A percentile compares a stretch with the other conserved stretches of the same genome.
Evolutionary conservation across 1,139 yeast genomes (phyloP).

Genomic region (Kodamaea anthophila): DNA sequence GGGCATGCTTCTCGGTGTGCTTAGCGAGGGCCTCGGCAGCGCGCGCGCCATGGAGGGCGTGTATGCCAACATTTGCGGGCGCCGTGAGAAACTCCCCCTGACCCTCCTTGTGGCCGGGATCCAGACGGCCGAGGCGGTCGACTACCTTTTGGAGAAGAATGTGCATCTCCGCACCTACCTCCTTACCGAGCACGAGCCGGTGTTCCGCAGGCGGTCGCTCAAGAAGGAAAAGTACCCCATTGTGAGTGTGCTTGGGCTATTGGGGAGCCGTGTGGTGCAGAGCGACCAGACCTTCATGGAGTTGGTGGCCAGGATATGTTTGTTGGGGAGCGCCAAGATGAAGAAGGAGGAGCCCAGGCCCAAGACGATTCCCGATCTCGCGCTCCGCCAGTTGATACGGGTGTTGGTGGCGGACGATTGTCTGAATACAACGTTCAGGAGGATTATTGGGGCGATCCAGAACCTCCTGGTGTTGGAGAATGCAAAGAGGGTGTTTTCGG

Average conservation of each 20-base stretch:
- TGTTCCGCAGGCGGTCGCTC: slow-evolving; percentile 38
- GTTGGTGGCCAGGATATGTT: slow-evolving; percentile 65
- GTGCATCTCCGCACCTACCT: slow-evolving; percentile 69
- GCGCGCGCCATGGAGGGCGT: slow-evolving; percentile 59
- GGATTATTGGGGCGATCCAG: slow-evolving; percentile 79
- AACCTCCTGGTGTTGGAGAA: slow-evolving; percentile 59
- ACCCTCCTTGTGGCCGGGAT: slow-evolving; percentile 68
- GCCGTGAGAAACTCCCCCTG: slow-evolving; percentile 36
- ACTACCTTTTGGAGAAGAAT: slow-evolving; percentile 64
- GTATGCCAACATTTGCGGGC: slow-evolving; percentile 50
- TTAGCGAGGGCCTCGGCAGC: slow-evolving; percentile 68
- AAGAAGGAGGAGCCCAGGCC: slow-evolving; percentile 33
- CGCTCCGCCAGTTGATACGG: slow-evolving; percentile 58
- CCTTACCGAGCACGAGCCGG: slow-evolving; percentile 73
- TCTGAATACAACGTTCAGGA: slow-evolving; percentile 78
- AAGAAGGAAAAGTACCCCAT: slow-evolving; percentile 62
- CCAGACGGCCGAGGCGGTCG: slow-evolving; percentile 72
- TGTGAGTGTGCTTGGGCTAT: slow-evolving; percentile 56
- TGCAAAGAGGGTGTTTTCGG: slow-evolving; percentile 61
- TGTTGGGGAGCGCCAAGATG: slow-evolving; percentile 71
- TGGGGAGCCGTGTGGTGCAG: slow-evolving; percentile 58
- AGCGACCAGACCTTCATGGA: slow-evolving; percentile 78
- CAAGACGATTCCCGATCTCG: slow-evolving; percentile 49
- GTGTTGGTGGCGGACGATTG: slow-evolving; percentile 83
- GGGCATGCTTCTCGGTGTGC: slow-evolving; percentile 57